phyloP scores from a whole-genome alignment of 345 rosid species.

The Capsella bursapastoris region DNA sequence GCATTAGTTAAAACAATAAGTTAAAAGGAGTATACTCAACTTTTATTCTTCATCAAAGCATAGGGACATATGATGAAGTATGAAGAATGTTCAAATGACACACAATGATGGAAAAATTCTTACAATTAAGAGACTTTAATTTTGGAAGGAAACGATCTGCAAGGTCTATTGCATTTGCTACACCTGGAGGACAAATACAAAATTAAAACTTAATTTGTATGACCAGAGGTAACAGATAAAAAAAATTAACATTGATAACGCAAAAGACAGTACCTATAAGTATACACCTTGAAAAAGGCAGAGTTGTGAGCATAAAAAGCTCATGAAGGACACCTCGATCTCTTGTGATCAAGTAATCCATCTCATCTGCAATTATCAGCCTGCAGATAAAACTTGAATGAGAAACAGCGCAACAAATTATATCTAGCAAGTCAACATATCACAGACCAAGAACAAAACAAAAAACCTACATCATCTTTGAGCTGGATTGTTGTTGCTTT shows the following conservation, averaged over 20 bases:
- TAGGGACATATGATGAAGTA: not conserved
- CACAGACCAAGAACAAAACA: not conserved
- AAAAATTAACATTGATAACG: constrained; percentile 2
- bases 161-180: constrained; percentile 88
- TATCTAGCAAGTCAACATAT: constrained; percentile 2
- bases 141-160: constrained; percentile 91
- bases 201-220: not conserved
- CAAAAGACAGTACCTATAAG: constrained; percentile 64
- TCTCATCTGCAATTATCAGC: constrained; percentile 82
- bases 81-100: not conserved
- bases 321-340: constrained; percentile 90
- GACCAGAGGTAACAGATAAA: constrained; percentile 51
- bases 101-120: constrained; percentile 40
- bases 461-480: constrained; percentile 74
- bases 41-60: not conserved
- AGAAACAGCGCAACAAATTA: not conserved
- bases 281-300: constrained; percentile 75
- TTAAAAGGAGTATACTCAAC: not conserved
- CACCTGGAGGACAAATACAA: constrained; percentile 52
- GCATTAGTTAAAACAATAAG: constrained; percentile 20
- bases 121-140: constrained; percentile 74
- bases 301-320: constrained; percentile 91
- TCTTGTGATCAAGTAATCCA: constrained; percentile 85
- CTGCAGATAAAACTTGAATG: constrained; percentile 47
- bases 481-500: constrained; percentile 48